These are phyloP conservation scores for Diaporthe velutina DNA, from an alignment of 2,329 filamentous ascomycete species.

Conservation along the genomic window DNA sequence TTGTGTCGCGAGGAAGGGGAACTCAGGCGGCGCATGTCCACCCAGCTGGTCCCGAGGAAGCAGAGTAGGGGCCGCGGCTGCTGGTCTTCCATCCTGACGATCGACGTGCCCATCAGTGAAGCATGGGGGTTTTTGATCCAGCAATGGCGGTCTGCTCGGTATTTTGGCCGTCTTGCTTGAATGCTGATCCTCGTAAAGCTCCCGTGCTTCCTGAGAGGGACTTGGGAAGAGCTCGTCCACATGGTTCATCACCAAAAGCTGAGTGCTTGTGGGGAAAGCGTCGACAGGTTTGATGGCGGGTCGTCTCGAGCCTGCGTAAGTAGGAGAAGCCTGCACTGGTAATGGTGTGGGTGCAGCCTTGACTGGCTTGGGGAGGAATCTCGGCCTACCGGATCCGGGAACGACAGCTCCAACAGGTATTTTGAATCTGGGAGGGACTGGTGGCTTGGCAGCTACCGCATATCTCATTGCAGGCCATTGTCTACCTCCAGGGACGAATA, in stretches of 20 bases:
- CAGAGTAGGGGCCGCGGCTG: slow-evolving; percentile 14
- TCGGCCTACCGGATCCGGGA: slow-evolving; percentile 2
- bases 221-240: slow-evolving; percentile 68
- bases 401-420: not conserved
- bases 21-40: slow-evolving; percentile 16
- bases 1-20: slow-evolving; percentile 58
- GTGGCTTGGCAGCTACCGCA: not conserved
- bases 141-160: not conserved
- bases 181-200: slow-evolving; percentile 58
- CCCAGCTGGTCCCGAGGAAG: not conserved
- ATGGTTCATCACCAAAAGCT: slow-evolving; percentile 63
- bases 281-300: not conserved
- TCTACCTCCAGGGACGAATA: slow-evolving; percentile 1
- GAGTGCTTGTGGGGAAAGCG: slow-evolving; percentile 58
- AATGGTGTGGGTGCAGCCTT: slow-evolving; percentile 7
- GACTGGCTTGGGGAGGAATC: slow-evolving; percentile 31
- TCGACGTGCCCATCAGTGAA: not conserved
- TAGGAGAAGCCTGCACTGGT: slow-evolving; percentile 34
- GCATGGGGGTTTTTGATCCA: not conserved
- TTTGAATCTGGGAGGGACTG: slow-evolving; percentile 31
- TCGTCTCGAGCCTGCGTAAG: slow-evolving; percentile 31
- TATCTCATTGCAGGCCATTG: not conserved
- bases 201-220: slow-evolving; percentile 67
- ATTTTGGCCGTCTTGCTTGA: not conserved
- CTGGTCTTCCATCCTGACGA: not conserved